Base-by-base conservation (phyloP, 768 basidiomycete species). In the Hortiboletus flavorubellus region DNA sequence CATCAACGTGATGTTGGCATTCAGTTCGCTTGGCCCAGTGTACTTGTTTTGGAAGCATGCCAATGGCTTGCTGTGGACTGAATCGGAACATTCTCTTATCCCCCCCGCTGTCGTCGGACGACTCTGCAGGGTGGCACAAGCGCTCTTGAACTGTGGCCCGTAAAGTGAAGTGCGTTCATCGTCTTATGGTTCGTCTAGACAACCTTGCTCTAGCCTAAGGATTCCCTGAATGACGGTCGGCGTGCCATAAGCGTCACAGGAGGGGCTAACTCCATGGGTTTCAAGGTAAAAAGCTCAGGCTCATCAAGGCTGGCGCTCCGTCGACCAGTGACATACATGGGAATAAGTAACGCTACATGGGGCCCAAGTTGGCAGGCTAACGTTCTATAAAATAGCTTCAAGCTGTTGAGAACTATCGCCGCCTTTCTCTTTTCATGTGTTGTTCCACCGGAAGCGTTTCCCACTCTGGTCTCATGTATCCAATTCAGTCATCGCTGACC, bases 1-100 rank as follows among this genome's bases (percentile, higher is more conserved):
- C 12, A 34, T 9, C 51, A 21, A 12, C 46, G 12, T 51, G 42
- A 2, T 29, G 8, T 10, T 39, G 1, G 12, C 37, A 33, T 34
- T 10, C 14, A 8, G 33, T 40, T 34, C 39, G 10, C 14, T 34
- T 34, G 16, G 44, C 30, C 35, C 33, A 14, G 15, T n/a, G 29
- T 31, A 7, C 11, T 34, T 3, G 26, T n/a, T 14, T 35, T 55
- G 46, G 46, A 21, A 42, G 38, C 16, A 35, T 4, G 23, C 52
- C 46, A 48, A 26, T 59, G 58, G 58, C 58, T 46, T 60, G 59
- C 59, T 60, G 59, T 54, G 9, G 14, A n/a, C 2, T 5, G 21
- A 21, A 26, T 26, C 15, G 30, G 21, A 26, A 4, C 12, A 31
- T 26, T 9, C 23, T 29, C 47, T 26, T 10, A 8, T 44, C 49